Evolutionary conservation across 2,329 filamentous ascomycete genomes (phyloP).

Genomic region (Aspergillus phoenicis): DNA sequence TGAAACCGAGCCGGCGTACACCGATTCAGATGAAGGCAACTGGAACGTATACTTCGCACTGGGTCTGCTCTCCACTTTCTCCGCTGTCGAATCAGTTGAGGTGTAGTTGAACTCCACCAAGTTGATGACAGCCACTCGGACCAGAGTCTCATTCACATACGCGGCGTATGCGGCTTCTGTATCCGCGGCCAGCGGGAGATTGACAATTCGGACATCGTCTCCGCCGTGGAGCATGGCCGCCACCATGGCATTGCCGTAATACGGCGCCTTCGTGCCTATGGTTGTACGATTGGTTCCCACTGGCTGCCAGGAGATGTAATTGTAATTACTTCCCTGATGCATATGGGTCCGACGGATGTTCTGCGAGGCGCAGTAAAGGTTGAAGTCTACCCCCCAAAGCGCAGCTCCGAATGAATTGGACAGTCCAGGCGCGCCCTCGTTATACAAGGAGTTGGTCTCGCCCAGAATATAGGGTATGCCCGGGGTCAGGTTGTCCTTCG

Average conservation of each 20-base stretch:
- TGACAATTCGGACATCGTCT: slow-evolving; percentile 51
- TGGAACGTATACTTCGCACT: slow-evolving; percentile 29
- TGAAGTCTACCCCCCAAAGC: slow-evolving; percentile 66
- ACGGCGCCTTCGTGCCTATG: slow-evolving; percentile 63
- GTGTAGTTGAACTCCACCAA: slow-evolving; percentile 59
- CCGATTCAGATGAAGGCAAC: slow-evolving; percentile 21
- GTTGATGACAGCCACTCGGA: slow-evolving; percentile 59
- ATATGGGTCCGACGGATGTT: slow-evolving; percentile 63
- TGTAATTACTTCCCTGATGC: slow-evolving; percentile 66
- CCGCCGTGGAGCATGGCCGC: slow-evolving; percentile 56
- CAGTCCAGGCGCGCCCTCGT: slow-evolving; percentile 62
- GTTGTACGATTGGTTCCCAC: slow-evolving; percentile 53
- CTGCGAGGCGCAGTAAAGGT: slow-evolving; percentile 58
- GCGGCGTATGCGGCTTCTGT: slow-evolving; percentile 54
- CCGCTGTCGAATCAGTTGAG: slow-evolving; percentile 25
- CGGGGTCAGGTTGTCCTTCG: slow-evolving; percentile 28
- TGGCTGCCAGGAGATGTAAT: slow-evolving; percentile 65
- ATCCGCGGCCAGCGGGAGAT: slow-evolving; percentile 47
- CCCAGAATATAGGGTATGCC: slow-evolving; percentile 59
- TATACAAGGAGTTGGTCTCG: slow-evolving; percentile 65
- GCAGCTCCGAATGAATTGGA: slow-evolving; percentile 68
- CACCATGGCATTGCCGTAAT: slow-evolving; percentile 64
- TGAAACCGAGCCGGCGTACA: slow-evolving; percentile 24
- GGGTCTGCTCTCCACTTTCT: slow-evolving; percentile 32
- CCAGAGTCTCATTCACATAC: slow-evolving; percentile 41